Evolutionary conservation across 441 rosid species (phyloP).

Genomic region (Eutrema salsugineum): DNA sequence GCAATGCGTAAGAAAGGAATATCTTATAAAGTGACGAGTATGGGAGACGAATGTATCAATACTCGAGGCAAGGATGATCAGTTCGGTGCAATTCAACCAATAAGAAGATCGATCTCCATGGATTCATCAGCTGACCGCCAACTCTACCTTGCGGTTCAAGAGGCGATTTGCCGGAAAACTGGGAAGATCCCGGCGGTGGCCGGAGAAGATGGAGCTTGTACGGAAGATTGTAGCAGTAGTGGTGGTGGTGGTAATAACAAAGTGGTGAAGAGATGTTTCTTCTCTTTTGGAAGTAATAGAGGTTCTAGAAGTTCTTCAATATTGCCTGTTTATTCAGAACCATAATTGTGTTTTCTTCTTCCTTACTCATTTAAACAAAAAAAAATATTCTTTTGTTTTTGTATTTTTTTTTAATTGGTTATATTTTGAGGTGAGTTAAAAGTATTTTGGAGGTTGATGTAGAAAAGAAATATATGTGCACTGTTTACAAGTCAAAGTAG

Average conservation of each 20-base stretch:
- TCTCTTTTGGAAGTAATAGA: constrained; percentile 44
- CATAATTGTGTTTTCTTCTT: constrained; percentile 18
- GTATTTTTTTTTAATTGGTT: neutral
- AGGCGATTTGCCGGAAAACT: constrained; percentile 40
- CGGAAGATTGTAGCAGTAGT: constrained; percentile 19
- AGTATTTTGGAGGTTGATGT: constrained; percentile 9
- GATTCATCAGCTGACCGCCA: constrained; percentile 69
- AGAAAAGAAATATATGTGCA: neutral
- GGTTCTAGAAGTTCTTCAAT: constrained; percentile 51
- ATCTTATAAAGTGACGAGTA: constrained; percentile 30
- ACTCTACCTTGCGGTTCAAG: constrained; percentile 55
- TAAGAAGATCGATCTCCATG: constrained; percentile 67
- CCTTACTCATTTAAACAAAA: neutral
- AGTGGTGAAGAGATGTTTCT: constrained; percentile 42
- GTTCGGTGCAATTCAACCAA: constrained; percentile 43
- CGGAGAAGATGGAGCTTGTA: constrained; percentile 1
- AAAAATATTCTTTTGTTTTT: neutral
- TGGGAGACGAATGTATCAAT: constrained; percentile 63
- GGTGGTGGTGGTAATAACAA: constrained; percentile 36
- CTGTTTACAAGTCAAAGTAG: constrained; percentile 8
- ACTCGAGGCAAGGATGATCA: constrained; percentile 45
- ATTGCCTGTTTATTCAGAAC: constrained; percentile 42
- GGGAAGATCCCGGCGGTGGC: constrained; percentile 24
- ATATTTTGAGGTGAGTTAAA: neutral
- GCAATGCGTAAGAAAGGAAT: constrained; percentile 28